Base-by-base conservation (phyloP, 192 early-diverging fungal species). In the Mortierella antarctica region DNA sequence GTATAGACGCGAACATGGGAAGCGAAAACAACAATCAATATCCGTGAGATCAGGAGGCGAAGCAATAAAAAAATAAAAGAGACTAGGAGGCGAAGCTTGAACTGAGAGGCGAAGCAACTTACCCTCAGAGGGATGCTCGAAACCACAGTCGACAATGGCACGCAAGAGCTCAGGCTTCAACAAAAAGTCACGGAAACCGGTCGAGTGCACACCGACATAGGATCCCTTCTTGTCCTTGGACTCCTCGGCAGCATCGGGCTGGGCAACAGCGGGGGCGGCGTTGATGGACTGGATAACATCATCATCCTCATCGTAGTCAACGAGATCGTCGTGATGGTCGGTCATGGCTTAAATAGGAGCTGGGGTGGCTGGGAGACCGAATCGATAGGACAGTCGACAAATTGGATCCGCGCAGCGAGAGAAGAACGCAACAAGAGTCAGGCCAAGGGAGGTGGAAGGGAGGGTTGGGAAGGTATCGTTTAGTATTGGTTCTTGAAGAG, bases 91-190 rank as follows among this genome's bases (percentile, higher is more conserved):
- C n/a, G n/a, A n/a, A n/a, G n/a, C n/a, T n/a, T n/a, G n/a, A n/a
- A 5, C 31, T 31, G 3, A 3, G 31, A 31, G 31, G 31, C 31
- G 31, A 3, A 31, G 20, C 41, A 63, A 47, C 59, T 49, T 82
- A 93, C 92, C 94, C 89, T 99, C 96, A 62, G 94, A 96, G 51
- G 97, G 97, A 87, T 99, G 97, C 88, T 99, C 97, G 75, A 99
- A 99, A 87, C 97, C 97, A 71, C 96, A 99, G 85, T 99, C 97
- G 23, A 93, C 95, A 71, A 98, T 99, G 65, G 96, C 94, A 57
- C 96, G 91, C 56, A 96, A 75, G 45, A 99, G 87, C 83, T 99
- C 97, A 7, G 97, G 96, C 91, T 97, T 97, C 83, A 99, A 89
- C 68, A 99, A 82, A 75, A 99, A 98, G 83, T 99, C 97, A 82